Evolutionary conservation across 2,329 filamentous ascomycete species (phyloP), one percentile per base, ranked within the genome.

Genomic region (Ascochyta fabae): DNA sequence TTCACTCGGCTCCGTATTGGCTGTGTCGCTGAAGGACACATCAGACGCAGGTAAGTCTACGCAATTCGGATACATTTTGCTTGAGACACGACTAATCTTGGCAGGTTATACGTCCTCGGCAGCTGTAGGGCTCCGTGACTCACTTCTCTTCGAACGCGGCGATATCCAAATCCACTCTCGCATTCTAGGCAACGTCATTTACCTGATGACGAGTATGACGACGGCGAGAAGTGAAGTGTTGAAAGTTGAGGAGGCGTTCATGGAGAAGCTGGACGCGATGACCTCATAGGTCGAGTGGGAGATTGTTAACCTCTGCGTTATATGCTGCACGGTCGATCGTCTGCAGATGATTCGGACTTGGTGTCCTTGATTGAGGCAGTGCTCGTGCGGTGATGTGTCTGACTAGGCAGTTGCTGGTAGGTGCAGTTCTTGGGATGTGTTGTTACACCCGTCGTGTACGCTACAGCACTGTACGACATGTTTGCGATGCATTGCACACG

Each of bases 1-100:
- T 78, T 88, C 90, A 0, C 76, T 95, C 1, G 91, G 91, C 0
- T 89, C 85, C 2, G 88, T 95, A 1, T 78, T 95, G 10, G 88
- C 88, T 0, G 86, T 96, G 34, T 79, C 80, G 12, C 62, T 87
- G 22, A 75, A 77, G 36, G 83, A 86, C 64, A 68, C 75, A 3
- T 68, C 71, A 27, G 82, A 80, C 19, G 77, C 76, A 16, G 75
- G 80, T 79, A 72, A 66, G 75, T 69, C 34, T 26, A 12, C 43
- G 1, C n/a, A 19, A 10, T 36, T 6, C 3, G 12, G n/a, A 26
- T 10, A 7, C 2, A 12, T 33, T 13, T 15, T 15, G 10, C 13
- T 15, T 10, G 29, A 31, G 29, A 31, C 29, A 31, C 29, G 29
- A 33, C 36, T 55, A 49, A 52, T 42, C 19, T 33, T 26, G 13